Evolutionary conservation across 768 basidiomycete genomes (phyloP).

Genomic region (Xerocomus spinulosus): DNA sequence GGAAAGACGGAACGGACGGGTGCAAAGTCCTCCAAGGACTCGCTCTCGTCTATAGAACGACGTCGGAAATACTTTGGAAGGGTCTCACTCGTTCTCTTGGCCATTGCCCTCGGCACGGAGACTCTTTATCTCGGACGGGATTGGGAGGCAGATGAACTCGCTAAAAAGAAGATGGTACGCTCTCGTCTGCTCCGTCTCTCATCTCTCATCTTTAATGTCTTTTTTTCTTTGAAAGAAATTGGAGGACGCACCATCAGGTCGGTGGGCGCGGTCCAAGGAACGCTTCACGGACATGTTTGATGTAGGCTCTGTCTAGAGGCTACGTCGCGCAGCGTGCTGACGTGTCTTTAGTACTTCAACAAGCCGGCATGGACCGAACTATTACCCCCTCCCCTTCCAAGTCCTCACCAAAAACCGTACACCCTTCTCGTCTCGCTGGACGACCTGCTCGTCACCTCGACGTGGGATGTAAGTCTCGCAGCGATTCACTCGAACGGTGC

Average conservation of each 20-base stretch:
- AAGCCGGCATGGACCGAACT: constrained; percentile 93
- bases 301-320: constrained; percentile 38
- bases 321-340: not conserved
- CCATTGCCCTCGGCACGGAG: constrained; percentile 52
- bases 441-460: constrained; percentile 84
- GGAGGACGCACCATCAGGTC: constrained; percentile 55
- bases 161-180: constrained; percentile 58
- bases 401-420: constrained; percentile 84
- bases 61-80: constrained; percentile 55
- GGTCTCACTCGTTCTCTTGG: constrained; percentile 48
- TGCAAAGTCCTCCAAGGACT: constrained; percentile 72
- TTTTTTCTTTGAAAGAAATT: constrained; percentile 38
- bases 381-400: constrained; percentile 79
- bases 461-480: constrained; percentile 82
- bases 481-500: not conserved
- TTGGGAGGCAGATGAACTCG: constrained; percentile 72
- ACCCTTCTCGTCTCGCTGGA: constrained; percentile 90
- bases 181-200: constrained; percentile 7
- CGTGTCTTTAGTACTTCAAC: constrained; percentile 66
- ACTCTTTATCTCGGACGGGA: constrained; percentile 69
- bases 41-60: constrained; percentile 74
- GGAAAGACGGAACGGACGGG: constrained; percentile 55
- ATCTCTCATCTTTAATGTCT: not conserved
- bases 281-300: constrained; percentile 66
- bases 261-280: constrained; percentile 60